Conservation (phyloP, 2,329 filamentous ascomycete species). For the Phaeoacremonium minimum region DNA sequence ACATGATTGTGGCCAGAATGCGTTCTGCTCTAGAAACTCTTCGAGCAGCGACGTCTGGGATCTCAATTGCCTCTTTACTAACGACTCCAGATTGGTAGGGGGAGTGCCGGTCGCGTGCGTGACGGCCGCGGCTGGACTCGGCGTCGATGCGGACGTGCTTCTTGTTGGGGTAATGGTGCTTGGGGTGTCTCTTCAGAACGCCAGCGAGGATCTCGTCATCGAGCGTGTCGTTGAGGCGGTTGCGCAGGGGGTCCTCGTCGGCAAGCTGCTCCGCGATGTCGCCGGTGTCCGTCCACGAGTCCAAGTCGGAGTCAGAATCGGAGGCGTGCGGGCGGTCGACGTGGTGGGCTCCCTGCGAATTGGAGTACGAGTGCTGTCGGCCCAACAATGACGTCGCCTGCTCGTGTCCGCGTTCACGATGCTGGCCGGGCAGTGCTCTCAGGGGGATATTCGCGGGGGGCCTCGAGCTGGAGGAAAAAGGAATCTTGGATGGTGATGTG, state of each 20-base stretch:
- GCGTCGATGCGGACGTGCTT: constrained; percentile 68
- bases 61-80: constrained; percentile 75
- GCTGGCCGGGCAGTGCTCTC: constrained; percentile 57
- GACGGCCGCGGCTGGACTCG: constrained; percentile 10
- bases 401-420: constrained; percentile 28
- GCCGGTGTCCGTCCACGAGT: constrained; percentile 86
- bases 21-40: constrained; percentile 64
- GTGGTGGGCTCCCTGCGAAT: constrained; percentile 45
- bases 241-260: constrained; percentile 75
- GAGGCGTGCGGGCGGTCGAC: constrained; percentile 47
- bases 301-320: constrained; percentile 54
- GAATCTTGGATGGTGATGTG: constrained; percentile 81
- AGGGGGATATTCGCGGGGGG: constrained; percentile 84
- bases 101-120: constrained; percentile 14
- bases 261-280: constrained; percentile 91
- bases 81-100: constrained; percentile 36
- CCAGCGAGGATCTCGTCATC: constrained; percentile 57
- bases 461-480: constrained; percentile 61
- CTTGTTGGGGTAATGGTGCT: constrained; percentile 30
- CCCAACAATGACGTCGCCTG: constrained; percentile 43
- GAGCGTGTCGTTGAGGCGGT: constrained; percentile 62
- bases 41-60: constrained; percentile 64
- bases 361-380: constrained; percentile 34
- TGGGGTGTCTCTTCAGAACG: constrained; percentile 38
- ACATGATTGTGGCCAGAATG: constrained; percentile 80